Percentiles rank a stretch among this genome's conserved stretches.
Conservation (phyloP, 2,329 filamentous ascomycete genomes). For the Pyricularia pennisetigena region DNA sequence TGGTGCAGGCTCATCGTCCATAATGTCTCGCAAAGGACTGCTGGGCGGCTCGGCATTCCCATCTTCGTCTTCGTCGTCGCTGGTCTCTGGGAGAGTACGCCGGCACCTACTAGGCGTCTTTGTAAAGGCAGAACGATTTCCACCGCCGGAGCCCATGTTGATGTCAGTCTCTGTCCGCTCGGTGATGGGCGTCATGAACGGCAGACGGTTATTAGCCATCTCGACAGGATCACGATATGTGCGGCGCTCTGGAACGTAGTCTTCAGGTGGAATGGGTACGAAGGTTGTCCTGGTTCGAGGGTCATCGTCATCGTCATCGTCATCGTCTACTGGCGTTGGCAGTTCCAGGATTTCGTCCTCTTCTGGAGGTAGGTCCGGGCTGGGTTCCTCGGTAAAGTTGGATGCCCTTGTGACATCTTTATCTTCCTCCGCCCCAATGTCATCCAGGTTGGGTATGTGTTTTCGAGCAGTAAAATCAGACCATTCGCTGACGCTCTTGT, state of each 20-base stretch:
- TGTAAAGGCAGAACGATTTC: slow-evolving; percentile 19
- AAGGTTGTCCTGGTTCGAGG: slow-evolving; percentile 55
- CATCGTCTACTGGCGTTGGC: neutral
- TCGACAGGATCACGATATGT: slow-evolving; percentile 74
- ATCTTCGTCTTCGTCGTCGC: slow-evolving; percentile 19
- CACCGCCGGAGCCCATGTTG: neutral
- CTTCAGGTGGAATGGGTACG: slow-evolving; percentile 73
- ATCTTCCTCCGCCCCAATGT: slow-evolving; percentile 22
- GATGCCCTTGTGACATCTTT: slow-evolving; percentile 10
- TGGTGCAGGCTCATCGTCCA: slow-evolving; percentile 14
- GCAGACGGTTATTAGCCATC: slow-evolving; percentile 80
- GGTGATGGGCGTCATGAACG: slow-evolving; percentile 98
- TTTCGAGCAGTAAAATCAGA: slow-evolving; percentile 74
- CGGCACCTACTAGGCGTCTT: slow-evolving; percentile 63
- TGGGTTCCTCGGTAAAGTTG: neutral
- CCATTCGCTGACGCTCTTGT: slow-evolving; percentile 69
- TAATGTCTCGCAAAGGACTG: slow-evolving; percentile 49
- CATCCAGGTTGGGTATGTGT: slow-evolving; percentile 46
- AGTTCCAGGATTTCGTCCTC: slow-evolving; percentile 21
- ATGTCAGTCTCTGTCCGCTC: slow-evolving; percentile 72
- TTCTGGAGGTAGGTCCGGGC: neutral
- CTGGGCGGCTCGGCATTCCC: slow-evolving; percentile 27
- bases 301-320: slow-evolving; percentile 15
- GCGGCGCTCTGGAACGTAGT: slow-evolving; percentile 69
- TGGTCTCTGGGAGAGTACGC: slow-evolving; percentile 10